Evolutionary conservation across 768 basidiomycete species (phyloP), one percentile per base, ranked within the genome.

Genomic region (Tylopilus intermedius): DNA sequence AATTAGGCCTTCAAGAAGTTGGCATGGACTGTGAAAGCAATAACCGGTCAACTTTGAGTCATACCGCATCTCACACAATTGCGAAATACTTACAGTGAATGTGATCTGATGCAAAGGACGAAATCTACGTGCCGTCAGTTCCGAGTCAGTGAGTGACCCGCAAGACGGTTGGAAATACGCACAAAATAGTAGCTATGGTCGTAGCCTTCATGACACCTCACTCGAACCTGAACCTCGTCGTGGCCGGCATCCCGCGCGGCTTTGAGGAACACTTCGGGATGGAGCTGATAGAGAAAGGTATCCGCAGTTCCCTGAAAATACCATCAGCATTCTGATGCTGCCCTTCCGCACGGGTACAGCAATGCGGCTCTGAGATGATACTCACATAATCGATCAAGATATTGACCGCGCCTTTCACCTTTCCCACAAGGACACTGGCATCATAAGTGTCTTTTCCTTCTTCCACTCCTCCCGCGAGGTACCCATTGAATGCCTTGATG

Each of bases 181-280:
- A 86, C 92, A 63, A 95, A 96, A 70, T 85, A 94, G 66, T 94
- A 94, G 48, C 84, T 83, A 64, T 93, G 89, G 62, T 94, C 91
- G 63, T 94, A 95, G 26, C 83, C 90, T 46, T 84, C 83, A 42
- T 94, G 90, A 54, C 78, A 76, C 57, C 89, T 77, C 21, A 96
- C 88, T 41, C 81, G 74, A 7, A 97, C 89, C 67, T 89, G 83
- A 15, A 79, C 74, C 60, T 88, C 83, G 54, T 83, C 81, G 60
- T 87, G 80, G 4, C 89, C 88, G 6, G 82, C 77, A 54, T 82
- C 79, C 53, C 87, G 78, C 7, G 90, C 87, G 0, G 88, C 90
- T 60, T 82, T 79, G 53, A 88, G 68, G 66, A 98, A 94, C 66
- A 86, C 87, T 62, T 95, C 90, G 0, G 95, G 96, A 48, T 91